Base-by-base conservation (phyloP, 257 asterid genomes). In the Ajuga chamaepitys region DNA sequence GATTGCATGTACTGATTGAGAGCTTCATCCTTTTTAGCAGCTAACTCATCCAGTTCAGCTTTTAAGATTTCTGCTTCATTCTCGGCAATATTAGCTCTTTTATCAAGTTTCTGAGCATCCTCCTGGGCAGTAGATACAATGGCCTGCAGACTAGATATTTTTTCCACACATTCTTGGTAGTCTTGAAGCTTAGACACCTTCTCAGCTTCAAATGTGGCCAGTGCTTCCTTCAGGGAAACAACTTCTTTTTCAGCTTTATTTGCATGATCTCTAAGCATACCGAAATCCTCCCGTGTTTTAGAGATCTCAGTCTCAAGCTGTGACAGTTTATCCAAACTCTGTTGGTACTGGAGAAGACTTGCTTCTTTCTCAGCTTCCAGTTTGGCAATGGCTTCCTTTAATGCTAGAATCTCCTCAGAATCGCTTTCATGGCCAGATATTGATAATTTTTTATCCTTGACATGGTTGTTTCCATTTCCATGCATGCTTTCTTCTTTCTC, bases 301-400 rank as follows among this genome's bases (percentile, higher is more conserved):
- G 91, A 75, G 17, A 86, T 77, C 70, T 85, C 89, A 41, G 82
- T 62, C 67, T 86, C 89, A 46, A 90, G 89, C 59, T 72, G 75
- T 18, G 95, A 83, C 41, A 90, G 58, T 68, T 80, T 86, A 63
- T 85, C 91, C 77, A 81, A 71, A 70, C 84, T 79, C 74, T 81
- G 79, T 76, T 81, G 88, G 78, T 85, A 85, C 67, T 88, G 88
- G 51, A 66, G 67, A 69, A 79, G 77, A 41, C 95, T 91, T 59
- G 88, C 88, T 78, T 90, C 95, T 81, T 88, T 90, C 79, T 94
- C 95, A 38, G 87, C 89, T 86, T 94, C 95, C 61, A 90, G 79
- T 73, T 83, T 82, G 69, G 89, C 79, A 58, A 86, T 74, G 59
- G 88, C 83, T 80, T 86, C 88, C 85, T 81, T 88, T 70, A 89